A percentile compares a stretch with the other conserved stretches of the same genome.
Evolutionary conservation across 805 yeast genomes (phyloP).

Genomic region (Maudiozyma bulderi): DNA sequence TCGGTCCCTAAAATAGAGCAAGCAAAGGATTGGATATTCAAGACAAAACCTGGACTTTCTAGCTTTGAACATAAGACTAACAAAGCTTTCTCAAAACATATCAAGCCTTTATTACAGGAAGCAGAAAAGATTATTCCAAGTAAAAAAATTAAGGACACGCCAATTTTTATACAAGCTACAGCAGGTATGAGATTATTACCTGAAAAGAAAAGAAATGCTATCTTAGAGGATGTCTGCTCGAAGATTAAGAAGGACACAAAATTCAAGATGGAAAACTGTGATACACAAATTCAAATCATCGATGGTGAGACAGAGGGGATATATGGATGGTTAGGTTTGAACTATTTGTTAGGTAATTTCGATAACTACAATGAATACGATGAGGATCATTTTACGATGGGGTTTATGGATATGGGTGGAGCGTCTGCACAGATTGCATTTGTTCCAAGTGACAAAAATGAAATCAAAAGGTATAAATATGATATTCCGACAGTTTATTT

Average conservation of each 20-base stretch:
- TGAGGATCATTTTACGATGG: conserved; percentile 49
- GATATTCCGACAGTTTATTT: conserved; percentile 61
- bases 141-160: conserved; percentile 54
- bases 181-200: conserved; percentile 91
- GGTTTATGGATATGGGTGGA: conserved; percentile 99
- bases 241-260: conserved; percentile 43
- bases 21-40: conserved; percentile 57
- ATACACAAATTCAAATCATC: conserved; percentile 67
- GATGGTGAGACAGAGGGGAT: conserved; percentile 94
- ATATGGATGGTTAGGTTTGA: conserved; percentile 91
- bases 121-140: conserved; percentile 66
- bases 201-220: conserved; percentile 38
- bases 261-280: conserved; percentile 50
- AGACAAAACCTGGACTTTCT: conserved; percentile 80
- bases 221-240: conserved; percentile 54
- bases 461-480: conserved; percentile 54
- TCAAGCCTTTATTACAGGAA: conserved; percentile 50
- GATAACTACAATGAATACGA: conserved; percentile 35
- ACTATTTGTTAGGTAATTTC: conserved; percentile 66
- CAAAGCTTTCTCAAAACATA: conserved; percentile 63
- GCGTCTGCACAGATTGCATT: conserved; percentile 95
- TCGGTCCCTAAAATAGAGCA: conserved; percentile 64
- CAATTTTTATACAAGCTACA: conserved; percentile 85
- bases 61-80: conserved; percentile 45
- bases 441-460: conserved; percentile 60